These are phyloP conservation scores for Mucor indicus DNA, from an alignment of 371 early-diverging fungal species.

Conservation along the genomic window DNA sequence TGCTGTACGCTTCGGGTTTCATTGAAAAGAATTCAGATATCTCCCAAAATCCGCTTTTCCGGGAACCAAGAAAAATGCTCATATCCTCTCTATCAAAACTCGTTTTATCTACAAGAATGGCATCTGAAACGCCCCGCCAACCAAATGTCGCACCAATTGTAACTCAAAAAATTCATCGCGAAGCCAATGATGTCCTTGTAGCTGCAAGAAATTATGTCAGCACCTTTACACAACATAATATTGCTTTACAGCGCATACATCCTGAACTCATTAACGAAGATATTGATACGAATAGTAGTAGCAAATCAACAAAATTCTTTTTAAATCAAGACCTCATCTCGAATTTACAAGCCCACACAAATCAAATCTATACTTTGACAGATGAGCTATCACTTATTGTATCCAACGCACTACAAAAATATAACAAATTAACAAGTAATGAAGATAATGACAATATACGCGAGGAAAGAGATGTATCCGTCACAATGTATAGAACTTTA, in stretches of 20 bases:
- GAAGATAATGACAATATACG: too few relatives aligned
- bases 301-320: slow-evolving; percentile 13
- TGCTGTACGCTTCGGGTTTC: slow-evolving; percentile 79
- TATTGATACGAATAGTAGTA: background rate
- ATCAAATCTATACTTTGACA: slow-evolving; percentile 32
- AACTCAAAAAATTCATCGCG: slow-evolving; percentile 26
- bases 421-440: too few relatives aligned
- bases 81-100: slow-evolving; percentile 78
- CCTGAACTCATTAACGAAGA: slow-evolving; percentile 22
- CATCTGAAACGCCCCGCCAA: slow-evolving; percentile 67
- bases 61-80: slow-evolving; percentile 64
- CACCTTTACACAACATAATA: slow-evolving; percentile 66
- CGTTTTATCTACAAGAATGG: slow-evolving; percentile 80
- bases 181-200: slow-evolving; percentile 61
- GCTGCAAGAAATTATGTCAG: slow-evolving; percentile 75
- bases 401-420: too few relatives aligned
- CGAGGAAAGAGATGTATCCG: too few relatives aligned
- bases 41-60: slow-evolving; percentile 56
- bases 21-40: slow-evolving; percentile 57
- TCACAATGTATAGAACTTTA: too few relatives aligned
- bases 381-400: slow-evolving; percentile 15
- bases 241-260: slow-evolving; percentile 50
- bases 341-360: slow-evolving; percentile 31
- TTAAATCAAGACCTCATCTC: slow-evolving; percentile 32
- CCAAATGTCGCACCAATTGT: slow-evolving; percentile 1